Evolutionary conservation across 139 green algal genomes (phyloP).

Genomic region (Mesostigma viride): DNA sequence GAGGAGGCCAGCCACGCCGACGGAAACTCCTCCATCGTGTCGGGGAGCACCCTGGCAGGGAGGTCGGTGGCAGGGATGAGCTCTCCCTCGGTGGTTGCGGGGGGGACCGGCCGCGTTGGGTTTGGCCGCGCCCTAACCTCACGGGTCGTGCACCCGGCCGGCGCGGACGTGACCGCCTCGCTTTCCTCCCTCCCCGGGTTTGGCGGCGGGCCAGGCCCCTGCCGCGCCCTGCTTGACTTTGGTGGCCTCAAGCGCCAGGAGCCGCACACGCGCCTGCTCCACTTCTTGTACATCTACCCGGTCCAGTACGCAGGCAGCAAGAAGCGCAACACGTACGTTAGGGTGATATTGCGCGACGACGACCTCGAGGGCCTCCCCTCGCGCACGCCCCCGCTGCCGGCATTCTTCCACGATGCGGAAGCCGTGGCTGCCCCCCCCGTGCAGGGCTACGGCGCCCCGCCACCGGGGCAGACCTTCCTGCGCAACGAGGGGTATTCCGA

Average conservation of each 20-base stretch:
- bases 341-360: constrained; percentile 17
- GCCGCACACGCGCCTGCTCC: constrained; percentile 16
- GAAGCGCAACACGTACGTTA: constrained; percentile 28
- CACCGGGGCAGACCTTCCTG: not conserved
- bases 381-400: no score
- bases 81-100: no score
- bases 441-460: not conserved
- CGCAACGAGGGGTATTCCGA: not conserved
- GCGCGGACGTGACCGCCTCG: no score
- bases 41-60: no score
- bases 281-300: constrained; percentile 30
- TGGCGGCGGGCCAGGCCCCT: no score
- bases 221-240: constrained; percentile 27
- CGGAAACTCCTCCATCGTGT: no score
- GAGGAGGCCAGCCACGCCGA: no score
- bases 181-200: no score
- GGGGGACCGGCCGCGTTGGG: no score
- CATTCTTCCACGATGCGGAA: not conserved
- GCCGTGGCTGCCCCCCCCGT: not conserved
- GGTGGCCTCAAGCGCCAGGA: constrained; percentile 11
- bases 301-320: constrained; percentile 14
- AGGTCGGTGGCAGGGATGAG: no score
- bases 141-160: no score
- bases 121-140: no score
- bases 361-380: constrained; percentile 3